Evolutionary conservation across 164 flowering plant genomes (phyloP), one percentile per base, ranked within the genome.

Genomic region (Houttuynia cordata): DNA sequence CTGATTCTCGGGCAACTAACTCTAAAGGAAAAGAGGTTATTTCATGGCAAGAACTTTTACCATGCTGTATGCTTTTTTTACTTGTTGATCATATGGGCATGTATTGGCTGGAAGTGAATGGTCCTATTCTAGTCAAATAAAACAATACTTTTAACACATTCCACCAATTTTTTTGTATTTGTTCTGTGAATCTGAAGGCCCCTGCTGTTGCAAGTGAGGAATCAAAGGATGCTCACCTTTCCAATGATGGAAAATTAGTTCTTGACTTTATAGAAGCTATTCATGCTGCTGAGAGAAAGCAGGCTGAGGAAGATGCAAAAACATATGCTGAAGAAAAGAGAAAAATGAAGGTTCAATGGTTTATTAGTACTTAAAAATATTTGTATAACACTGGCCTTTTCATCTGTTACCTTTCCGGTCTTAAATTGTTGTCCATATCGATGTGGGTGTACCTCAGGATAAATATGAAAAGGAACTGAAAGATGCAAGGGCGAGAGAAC

Each of bases 401-500:
- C 14, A 6, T 41, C 7, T 4, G 15, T 21, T 34, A 40, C 4
- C 21, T 40, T 30, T 10, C 21, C 37, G 60, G 8, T 24, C 19
- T 24, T 59, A 19, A 8, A 40, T 47, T 58, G 17, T 25, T 53
- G 37, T 53, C 57, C 15, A 45, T 45, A 58, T 55, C 24, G 23
- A 37, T 34, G 12, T 56, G 60, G 25, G 25, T 42, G 42, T 25
- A 45, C 24, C 72, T 52, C 62, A 94, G 99, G 96, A 83, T 67
- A 86, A 84, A 68, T 85, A 79, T 71, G 96, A 94, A 67, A 86
- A 82, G 66, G 90, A 83, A 62, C 69, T 91, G 59, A 86, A 81
- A 76, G 99, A 94, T 83, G 87, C 87, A 24, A 80, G 87, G 75
- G 97, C 86, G 14, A 82, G 88, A 70, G 86, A 91, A 73, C 85